Evolutionary conservation across 306 rosid species (phyloP), one percentile per base, ranked within the genome.

Genomic region (Potentilla sterilis): DNA sequence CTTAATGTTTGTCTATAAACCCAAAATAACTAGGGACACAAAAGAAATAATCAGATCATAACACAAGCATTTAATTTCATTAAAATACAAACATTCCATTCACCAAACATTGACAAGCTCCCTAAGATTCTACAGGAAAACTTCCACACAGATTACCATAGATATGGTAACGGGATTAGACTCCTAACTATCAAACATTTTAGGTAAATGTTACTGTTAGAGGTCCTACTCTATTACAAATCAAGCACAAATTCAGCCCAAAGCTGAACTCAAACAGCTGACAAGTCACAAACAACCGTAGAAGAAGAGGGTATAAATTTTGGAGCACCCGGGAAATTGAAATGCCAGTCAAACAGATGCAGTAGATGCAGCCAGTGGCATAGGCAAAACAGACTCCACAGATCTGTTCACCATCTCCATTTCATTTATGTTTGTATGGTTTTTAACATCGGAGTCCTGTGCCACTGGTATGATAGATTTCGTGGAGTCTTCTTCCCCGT

Each of bases 231-330:
- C 59, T 62, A 73, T 78, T 75, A 75, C 81, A 82, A 73, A 78
- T 54, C 79, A 70, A 83, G 73, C 73, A 76, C 65, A 75, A 71
- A 81, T 88, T 91, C 97, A 92, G 96, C 97, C 86, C 87, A 75
- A 81, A 85, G 82, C 95, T 92, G 96, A 92, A 92, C 90, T 57
- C 68, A 72, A 75, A 69, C n/a, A 13, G 16, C 67, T 28, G 72
- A 46, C 77, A 73, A 75, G 75, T 70, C 77, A 78, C 77, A 88
- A 79, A 59, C 80, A 84, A 82, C 79, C 82, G 75, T 72, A 83
- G 54, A 88, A 84, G 75, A 72, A 69, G 69, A 22, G 9, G 14
- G 9, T 62, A 76, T 44, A 34, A 54, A 80, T 70, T 16, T 22
- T 40, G 37, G 72, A 73, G 72, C 73, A 24, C 69, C 28, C 21